Evolutionary conservation across 164 flowering plant genomes (phyloP), one percentile per base, ranked within the genome.

Genomic region (Stephania japonica): DNA sequence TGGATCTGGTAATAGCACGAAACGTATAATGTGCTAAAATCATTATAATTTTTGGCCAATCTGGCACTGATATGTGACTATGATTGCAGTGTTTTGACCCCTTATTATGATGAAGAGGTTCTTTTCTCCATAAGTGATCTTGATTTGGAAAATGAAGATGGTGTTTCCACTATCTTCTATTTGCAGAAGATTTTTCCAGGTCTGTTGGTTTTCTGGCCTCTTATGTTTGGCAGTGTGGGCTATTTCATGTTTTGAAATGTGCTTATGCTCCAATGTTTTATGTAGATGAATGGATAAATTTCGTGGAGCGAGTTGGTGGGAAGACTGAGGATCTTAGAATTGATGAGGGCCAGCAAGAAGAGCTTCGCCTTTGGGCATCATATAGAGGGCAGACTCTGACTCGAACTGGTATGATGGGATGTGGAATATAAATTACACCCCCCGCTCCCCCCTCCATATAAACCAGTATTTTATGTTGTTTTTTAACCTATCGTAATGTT

Each of bases 131-230:
- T 86, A 77, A 62, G 71, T 32, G 91, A 88, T 66, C 76, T 95
- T 70, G 94, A 91, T 77, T 79, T 56, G 70, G 89, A 72, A 68
- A 91, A 95, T 85, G 99, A 95, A 80, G 99, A 95, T 80, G 96
- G 98, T 66, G 97, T 95, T 72, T 93, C 99, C 50, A 95, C 93
- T 70, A 91, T 91, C 56, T 95, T 95, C 78, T 95, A 95, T 85
- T 75, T 95, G 86, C 99, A 95, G 83, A 95, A 95, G 79, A 95
- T 93, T 47, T 92, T 82, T 79, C 98, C 99, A 85, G 99, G 99
- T 93, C 72, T 72, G 76, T 67, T 42, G 0, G 14, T 70, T n/a
- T 19, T 18, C 24, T 59, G n/a, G 27, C 16, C 59, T 19, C 47
- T 25, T 32, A 71, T 27, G 19, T 42, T 44, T 2, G 41, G 67